Base-by-base conservation (phyloP, 176 grass and related monocot genomes). In the Aechmea fasciata region DNA sequence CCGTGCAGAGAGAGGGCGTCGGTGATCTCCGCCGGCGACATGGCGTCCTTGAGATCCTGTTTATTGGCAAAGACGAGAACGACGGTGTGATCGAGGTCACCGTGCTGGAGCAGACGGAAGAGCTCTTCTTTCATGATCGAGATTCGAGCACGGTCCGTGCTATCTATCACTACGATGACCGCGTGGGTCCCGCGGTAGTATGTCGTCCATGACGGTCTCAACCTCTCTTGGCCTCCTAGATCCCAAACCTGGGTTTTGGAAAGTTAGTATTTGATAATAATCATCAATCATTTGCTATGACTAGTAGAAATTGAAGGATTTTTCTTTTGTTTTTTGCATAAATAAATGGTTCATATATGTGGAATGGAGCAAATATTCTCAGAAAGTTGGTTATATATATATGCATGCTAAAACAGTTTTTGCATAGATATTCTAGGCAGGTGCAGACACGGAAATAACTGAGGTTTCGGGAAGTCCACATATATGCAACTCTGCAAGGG, bases 21-120 rank as follows among this genome's bases (percentile, higher is more conserved):
- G 0, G 89, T 97, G 78, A 97, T 90, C 86, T 97, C 94, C 1
- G 92, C 89, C 0, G 94, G 89, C 1, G 73, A 69, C 93, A 97
- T 97, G 9, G 93, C 89, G 1, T 97, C 93, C 79, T 92, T 90
- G 65, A 97, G 81, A 79, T 97, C 93, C 79, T 97, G 89, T 72
- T 97, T 97, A 76, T 97, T 97, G 0, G 93, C 93, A 50, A 97
- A 97, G 15, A 92, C 82, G 0, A 97, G 89, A 12, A 92, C 89
- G 2, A 87, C 86, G 0, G 89, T 75, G 1, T 71, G 75, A 13
- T 92, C 89, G 0, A 97, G 86, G 57, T 97, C 93, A 0, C 64
- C 84, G 19, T 97, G 93, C 53, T 86, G 79, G 59, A 97, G 86
- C 77, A 97, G 47, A 10, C 81, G 71, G 75, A 94, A 94, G 15